phyloP scores from a whole-genome alignment of 2,329 filamentous ascomycete genomes.

The Diplocarpon mali region DNA sequence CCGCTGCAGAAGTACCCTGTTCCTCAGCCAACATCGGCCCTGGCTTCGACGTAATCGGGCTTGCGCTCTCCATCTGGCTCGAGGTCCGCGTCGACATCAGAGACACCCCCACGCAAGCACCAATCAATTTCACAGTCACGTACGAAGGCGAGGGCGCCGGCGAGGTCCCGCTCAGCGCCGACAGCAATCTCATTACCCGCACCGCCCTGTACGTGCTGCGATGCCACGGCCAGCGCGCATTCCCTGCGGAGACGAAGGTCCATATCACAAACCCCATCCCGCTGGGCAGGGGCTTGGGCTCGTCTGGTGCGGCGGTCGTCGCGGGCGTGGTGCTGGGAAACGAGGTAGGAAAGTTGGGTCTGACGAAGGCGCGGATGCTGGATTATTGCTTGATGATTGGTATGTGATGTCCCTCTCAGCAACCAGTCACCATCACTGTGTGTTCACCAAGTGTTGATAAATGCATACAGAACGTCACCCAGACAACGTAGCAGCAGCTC shows the following conservation, averaged over 20 bases:
- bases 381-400: constrained; percentile 98
- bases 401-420: constrained; percentile 28
- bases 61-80: constrained; percentile 88
- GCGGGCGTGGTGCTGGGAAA: constrained; percentile 90
- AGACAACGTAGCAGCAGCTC: constrained; percentile 87
- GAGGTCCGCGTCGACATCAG: constrained; percentile 72
- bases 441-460: background rate
- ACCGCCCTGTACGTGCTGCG: constrained; percentile 90
- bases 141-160: constrained; percentile 67
- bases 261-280: constrained; percentile 96
- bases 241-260: constrained; percentile 77
- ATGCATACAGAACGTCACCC: constrained; percentile 60
- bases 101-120: constrained; percentile 39
- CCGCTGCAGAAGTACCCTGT: constrained; percentile 54
- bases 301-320: constrained; percentile 88
- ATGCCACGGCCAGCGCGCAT: constrained; percentile 77
- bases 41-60: constrained; percentile 94
- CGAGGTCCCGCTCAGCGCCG: constrained; percentile 72
- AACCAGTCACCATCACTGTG: background rate
- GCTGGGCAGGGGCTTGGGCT: constrained; percentile 83
- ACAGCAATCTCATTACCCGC: constrained; percentile 85
- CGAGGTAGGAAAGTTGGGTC: constrained; percentile 68
- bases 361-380: constrained; percentile 73
- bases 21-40: constrained; percentile 97
- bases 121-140: constrained; percentile 78